A percentile compares a stretch with the other conserved stretches of the same genome.
These are phyloP conservation scores for Sequoiadendron giganteum DNA, from an alignment of 75 land plant species.

Conservation along the genomic window DNA sequence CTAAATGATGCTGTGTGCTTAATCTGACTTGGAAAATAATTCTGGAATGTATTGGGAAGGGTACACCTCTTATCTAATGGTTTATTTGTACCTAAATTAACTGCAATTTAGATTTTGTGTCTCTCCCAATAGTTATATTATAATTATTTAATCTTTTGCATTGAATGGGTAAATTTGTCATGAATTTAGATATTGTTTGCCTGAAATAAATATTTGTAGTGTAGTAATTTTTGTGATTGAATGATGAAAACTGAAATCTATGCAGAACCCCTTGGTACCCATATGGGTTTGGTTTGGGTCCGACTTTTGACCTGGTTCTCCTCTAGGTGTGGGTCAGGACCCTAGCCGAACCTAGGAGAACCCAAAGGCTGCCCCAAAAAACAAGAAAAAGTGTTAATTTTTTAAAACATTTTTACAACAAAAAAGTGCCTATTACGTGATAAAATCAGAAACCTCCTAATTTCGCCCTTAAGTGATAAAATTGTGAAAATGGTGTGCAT, in stretches of 20 bases:
- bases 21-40: background rate
- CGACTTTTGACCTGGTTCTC: too few relatives aligned
- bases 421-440: too few relatives aligned
- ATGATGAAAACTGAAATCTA: background rate
- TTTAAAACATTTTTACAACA: too few relatives aligned
- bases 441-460: too few relatives aligned
- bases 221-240: background rate
- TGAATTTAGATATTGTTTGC: background rate
- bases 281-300: too few relatives aligned
- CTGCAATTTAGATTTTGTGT: background rate
- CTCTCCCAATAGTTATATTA: background rate
- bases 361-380: too few relatives aligned
- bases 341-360: too few relatives aligned
- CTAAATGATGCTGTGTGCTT: background rate
- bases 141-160: background rate
- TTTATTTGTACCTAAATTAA: background rate
- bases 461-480: too few relatives aligned
- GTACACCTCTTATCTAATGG: background rate
- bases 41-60: background rate
- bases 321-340: too few relatives aligned
- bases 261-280: too few relatives aligned
- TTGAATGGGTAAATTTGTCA: background rate
- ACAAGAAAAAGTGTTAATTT: too few relatives aligned
- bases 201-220: background rate
- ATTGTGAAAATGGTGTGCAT: too few relatives aligned